phyloP scores from a whole-genome alignment of 2,329 filamentous ascomycete species.

The Scortechinia acanthostroma region DNA sequence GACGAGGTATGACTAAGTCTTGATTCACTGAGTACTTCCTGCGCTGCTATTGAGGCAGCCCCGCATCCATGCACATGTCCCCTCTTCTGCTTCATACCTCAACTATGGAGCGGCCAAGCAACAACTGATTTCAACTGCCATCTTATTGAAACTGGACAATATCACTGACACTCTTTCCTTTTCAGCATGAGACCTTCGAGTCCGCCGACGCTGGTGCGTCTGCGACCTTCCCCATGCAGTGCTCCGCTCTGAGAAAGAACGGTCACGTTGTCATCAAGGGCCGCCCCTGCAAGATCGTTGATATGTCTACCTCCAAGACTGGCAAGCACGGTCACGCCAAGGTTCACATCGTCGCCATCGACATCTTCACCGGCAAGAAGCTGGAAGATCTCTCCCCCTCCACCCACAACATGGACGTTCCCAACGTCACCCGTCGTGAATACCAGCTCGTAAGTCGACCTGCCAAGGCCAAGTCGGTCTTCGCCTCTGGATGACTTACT shows the following conservation, averaged over 20 bases:
- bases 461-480: conserved; percentile 4
- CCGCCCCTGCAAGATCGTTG: conserved; percentile 99
- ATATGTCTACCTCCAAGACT: conserved; percentile 99
- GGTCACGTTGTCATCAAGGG: conserved; percentile 96
- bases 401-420: conserved; percentile 97
- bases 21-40: background rate
- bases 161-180: too few species aligned
- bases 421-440: conserved; percentile 83
- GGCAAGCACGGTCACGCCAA: conserved; percentile 99
- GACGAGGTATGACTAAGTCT: conserved; percentile 1
- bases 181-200: conserved; percentile 53
- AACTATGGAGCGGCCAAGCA: too few species aligned
- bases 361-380: conserved; percentile 99
- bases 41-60: background rate
- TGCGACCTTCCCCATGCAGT: conserved; percentile 93
- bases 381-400: conserved; percentile 97
- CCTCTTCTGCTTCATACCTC: background rate
- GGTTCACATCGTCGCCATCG: conserved; percentile 94
- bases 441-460: conserved; percentile 77
- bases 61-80: background rate
- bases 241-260: conserved; percentile 99
- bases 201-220: conserved; percentile 94
- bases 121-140: too few species aligned
- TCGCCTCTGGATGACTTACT: conserved; percentile 4
- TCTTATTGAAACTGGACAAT: too few species aligned